Conservation (phyloP, 805 yeast genomes). For the Jamesozyma hellenica region DNA sequence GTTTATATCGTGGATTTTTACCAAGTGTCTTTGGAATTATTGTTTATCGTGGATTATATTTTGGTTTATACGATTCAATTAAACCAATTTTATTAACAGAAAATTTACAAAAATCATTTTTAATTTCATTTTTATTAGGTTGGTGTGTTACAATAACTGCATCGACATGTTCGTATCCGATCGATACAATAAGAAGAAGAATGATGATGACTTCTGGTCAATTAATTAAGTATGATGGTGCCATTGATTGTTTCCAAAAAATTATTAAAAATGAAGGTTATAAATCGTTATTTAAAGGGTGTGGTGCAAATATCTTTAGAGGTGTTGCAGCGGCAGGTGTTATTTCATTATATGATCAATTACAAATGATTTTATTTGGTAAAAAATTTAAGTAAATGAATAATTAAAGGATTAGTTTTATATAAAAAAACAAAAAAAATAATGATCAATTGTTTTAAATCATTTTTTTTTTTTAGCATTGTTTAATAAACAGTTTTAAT, state of each 20-base stretch:
- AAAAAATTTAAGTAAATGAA: constrained; percentile 61
- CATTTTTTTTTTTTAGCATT: too few species aligned
- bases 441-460: too few species aligned
- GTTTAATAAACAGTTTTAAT: too few species aligned
- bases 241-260: constrained; percentile 77
- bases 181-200: constrained; percentile 96
- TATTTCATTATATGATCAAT: constrained; percentile 88
- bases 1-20: constrained; percentile 95
- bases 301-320: constrained; percentile 97
- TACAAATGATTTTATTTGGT: constrained; percentile 66
- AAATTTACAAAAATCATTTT: constrained; percentile 79
- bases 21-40: constrained; percentile 90
- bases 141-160: constrained; percentile 96
- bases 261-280: constrained; percentile 89
- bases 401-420: too few species aligned
- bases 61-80: constrained; percentile 88
- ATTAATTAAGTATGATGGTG: constrained; percentile 87
- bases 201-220: constrained; percentile 99
- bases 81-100: constrained; percentile 88
- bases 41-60: constrained; percentile 96
- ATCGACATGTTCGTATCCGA: constrained; percentile 93
- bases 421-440: too few species aligned
- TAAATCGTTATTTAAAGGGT: constrained; percentile 85
- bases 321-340: constrained; percentile 99
- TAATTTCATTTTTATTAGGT: constrained; percentile 87